phyloP scores from a whole-genome alignment of 768 basidiomycete genomes.

The Leccinum disarticulatum region DNA sequence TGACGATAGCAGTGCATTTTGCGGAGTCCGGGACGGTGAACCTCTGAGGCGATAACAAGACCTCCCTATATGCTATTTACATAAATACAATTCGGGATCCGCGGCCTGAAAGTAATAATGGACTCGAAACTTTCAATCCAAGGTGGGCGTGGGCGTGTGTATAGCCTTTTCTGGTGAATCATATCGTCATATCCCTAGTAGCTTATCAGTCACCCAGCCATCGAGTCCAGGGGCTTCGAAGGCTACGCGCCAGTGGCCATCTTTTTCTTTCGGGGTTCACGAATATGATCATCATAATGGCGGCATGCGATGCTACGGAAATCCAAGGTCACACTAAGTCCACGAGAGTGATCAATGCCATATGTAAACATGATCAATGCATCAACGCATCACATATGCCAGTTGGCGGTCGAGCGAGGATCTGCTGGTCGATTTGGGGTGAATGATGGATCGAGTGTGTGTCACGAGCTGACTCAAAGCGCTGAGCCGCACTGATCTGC shows the following conservation, averaged over 20 bases:
- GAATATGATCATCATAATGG: too few relatives aligned
- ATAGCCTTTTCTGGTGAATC: background rate
- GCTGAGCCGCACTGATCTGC: background rate
- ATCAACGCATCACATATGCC: too few relatives aligned
- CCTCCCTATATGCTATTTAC: background rate
- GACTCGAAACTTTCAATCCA: too few relatives aligned
- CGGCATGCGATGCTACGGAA: too few relatives aligned
- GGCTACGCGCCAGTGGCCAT: background rate
- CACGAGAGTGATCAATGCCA: background rate
- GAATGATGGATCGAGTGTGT: background rate
- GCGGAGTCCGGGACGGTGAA: background rate
- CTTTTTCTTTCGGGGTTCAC: background rate
- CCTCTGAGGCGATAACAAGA: background rate
- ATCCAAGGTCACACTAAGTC: background rate
- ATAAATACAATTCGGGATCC: background rate
- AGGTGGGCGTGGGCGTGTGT: background rate
- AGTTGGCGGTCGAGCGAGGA: too few relatives aligned
- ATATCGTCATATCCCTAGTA: background rate
- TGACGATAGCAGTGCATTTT: background rate
- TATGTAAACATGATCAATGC: too few relatives aligned
- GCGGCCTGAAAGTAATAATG: background rate
- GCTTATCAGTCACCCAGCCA: background rate
- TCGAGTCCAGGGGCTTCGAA: background rate
- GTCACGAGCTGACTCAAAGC: background rate
- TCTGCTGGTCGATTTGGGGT: background rate